phyloP scores from a whole-genome alignment of 257 asterid species.

The Hygrophila difformis region DNA sequence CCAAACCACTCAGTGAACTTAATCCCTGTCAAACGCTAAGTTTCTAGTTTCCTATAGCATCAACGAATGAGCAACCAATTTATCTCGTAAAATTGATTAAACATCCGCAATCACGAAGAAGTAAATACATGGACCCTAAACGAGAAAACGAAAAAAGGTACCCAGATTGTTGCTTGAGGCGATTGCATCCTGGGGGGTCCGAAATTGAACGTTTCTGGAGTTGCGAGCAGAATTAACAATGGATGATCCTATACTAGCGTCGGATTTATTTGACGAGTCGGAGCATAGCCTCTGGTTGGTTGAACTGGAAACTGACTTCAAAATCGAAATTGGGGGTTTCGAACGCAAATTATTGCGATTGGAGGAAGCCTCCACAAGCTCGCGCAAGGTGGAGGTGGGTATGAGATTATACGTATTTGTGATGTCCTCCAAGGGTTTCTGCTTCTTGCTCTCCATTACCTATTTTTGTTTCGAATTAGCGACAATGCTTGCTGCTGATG shows the following conservation, averaged over 20 bases:
- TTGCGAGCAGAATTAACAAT: constrained; percentile 17
- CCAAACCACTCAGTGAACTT: neutral
- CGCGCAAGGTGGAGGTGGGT: constrained; percentile 37
- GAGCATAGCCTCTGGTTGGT: constrained; percentile 15
- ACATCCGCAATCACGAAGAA: neutral
- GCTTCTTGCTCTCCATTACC: constrained; percentile 20
- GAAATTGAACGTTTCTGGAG: constrained; percentile 24
- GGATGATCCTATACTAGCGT: constrained; percentile 46
- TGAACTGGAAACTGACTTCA: constrained; percentile 25
- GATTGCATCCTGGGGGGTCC: constrained; percentile 16
- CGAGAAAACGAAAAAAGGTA: constrained; percentile 6
- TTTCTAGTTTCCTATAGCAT: neutral
- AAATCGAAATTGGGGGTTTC: constrained; percentile 27
- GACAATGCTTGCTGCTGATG: neutral
- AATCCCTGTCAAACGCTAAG: constrained; percentile 14
- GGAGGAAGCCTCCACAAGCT: constrained; percentile 25
- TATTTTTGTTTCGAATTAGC: constrained; percentile 1
- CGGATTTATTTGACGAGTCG: constrained; percentile 28
- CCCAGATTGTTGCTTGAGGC: constrained; percentile 20
- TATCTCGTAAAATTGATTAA: neutral
- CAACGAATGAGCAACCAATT: neutral
- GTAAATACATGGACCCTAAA: neutral
- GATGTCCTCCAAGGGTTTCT: constrained; percentile 42
- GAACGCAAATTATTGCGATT: constrained; percentile 15
- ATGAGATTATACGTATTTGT: constrained; percentile 29